These are phyloP conservation scores for Phaeotremella fagi DNA, from an alignment of 768 basidiomycete species.

Conservation along the genomic window DNA sequence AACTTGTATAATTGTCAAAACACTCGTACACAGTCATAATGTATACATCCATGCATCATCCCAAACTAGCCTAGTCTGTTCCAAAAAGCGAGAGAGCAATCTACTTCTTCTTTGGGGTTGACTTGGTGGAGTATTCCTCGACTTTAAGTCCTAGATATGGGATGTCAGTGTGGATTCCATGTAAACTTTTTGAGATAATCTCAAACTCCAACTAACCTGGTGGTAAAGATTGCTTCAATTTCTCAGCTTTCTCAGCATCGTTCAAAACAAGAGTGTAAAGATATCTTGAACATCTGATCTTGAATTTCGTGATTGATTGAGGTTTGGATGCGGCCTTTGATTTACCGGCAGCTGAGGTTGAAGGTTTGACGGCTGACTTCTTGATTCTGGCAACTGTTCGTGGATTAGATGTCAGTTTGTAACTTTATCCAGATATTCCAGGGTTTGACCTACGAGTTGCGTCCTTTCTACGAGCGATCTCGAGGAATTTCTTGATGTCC, in stretches of 20 bases:
- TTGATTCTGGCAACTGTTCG: constrained; percentile 93
- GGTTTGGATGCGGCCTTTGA: constrained; percentile 31
- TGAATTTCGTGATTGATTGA: constrained; percentile 75
- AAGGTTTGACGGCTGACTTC: constrained; percentile 57
- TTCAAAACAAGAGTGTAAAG: constrained; percentile 89
- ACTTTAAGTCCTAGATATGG: constrained; percentile 46
- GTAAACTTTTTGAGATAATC: too few relatives aligned
- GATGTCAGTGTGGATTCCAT: too few relatives aligned
- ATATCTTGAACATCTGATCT: constrained; percentile 85
- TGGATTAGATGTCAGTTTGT: neutral
- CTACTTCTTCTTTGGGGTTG: constrained; percentile 48
- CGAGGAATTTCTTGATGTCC: constrained; percentile 98
- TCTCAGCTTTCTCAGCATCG: constrained; percentile 98
- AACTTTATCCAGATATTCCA: neutral
- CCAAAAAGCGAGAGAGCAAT: constrained; percentile 4
- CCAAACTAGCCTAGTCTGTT: constrained; percentile 1
- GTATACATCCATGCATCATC: constrained; percentile 27
- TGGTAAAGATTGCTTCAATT: constrained; percentile 88
- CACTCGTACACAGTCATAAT: neutral
- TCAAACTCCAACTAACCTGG: constrained; percentile 77
- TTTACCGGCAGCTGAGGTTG: constrained; percentile 36
- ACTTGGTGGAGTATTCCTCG: constrained; percentile 43
- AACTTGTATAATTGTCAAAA: neutral
- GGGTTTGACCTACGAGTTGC: constrained; percentile 69
- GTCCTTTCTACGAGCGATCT: constrained; percentile 95